These are phyloP conservation scores for Sugiyamaella americana DNA, from an alignment of 805 yeast genomes.

Conservation along the genomic window DNA sequence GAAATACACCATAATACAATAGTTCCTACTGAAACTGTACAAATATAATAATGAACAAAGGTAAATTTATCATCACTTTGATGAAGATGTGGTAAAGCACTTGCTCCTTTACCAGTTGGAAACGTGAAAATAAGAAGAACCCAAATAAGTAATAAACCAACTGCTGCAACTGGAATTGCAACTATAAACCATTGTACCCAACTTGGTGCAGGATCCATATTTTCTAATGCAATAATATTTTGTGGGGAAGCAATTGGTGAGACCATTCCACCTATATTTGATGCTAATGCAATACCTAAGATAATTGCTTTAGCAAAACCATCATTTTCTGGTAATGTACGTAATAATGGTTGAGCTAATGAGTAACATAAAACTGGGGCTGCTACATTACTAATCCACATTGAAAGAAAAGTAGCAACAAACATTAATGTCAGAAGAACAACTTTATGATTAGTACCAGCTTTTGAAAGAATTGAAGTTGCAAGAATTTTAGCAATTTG, in stretches of 20 bases:
- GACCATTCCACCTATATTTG: constrained; percentile 94
- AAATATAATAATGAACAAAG: constrained; percentile 67
- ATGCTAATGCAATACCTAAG: constrained; percentile 86
- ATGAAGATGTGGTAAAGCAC: constrained; percentile 50
- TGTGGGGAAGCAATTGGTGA: constrained; percentile 98
- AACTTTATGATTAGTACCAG: constrained; percentile 79
- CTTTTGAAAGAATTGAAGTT: constrained; percentile 69
- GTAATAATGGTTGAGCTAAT: constrained; percentile 80
- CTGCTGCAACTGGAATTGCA: constrained; percentile 69
- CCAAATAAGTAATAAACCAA: constrained; percentile 68
- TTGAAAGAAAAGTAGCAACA: constrained; percentile 77
- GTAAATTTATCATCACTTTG: constrained; percentile 60
- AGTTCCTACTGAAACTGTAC: constrained; percentile 60
- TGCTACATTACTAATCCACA: constrained; percentile 97
- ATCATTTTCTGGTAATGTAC: constrained; percentile 75
- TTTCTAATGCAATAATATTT: constrained; percentile 81
- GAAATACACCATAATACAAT: constrained; percentile 88
- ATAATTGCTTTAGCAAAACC: constrained; percentile 77
- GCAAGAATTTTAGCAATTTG: constrained; percentile 83
- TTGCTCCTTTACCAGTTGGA: constrained; percentile 33
- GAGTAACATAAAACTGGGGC: constrained; percentile 93
- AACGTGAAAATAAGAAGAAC: constrained; percentile 60
- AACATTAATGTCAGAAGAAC: constrained; percentile 77
- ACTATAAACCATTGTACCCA: constrained; percentile 95
- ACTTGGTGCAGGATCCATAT: constrained; percentile 75